Evolutionary conservation across 768 basidiomycete species (phyloP).

Genomic region (Leccinum barrowsii): DNA sequence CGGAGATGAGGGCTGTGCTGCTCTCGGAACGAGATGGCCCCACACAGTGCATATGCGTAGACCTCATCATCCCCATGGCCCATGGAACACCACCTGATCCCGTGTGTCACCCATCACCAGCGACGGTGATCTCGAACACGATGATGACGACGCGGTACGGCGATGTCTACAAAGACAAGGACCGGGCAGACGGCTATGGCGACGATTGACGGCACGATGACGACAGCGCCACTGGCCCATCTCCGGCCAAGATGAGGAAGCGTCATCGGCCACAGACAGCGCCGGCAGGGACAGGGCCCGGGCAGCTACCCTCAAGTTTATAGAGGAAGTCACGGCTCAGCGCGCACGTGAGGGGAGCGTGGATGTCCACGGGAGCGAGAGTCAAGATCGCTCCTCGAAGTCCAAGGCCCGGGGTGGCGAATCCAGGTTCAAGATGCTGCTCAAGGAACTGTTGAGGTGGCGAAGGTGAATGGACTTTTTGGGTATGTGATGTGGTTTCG

Average conservation of each 20-base stretch:
- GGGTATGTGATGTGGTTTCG: slow-evolving; percentile 4
- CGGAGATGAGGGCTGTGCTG: background rate
- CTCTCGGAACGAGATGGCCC: slow-evolving; percentile 6
- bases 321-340: slow-evolving; percentile 5
- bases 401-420: background rate
- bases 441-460: slow-evolving; percentile 20
- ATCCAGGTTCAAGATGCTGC: slow-evolving; percentile 15
- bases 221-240: background rate
- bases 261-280: slow-evolving; percentile 26
- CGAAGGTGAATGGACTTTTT: background rate
- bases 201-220: background rate
- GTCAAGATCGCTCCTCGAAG: background rate
- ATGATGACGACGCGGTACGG: background rate
- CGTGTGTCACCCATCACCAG: background rate
- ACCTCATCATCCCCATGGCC: background rate
- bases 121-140: slow-evolving; percentile 17
- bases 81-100: background rate
- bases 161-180: background rate
- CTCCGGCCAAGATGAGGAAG: slow-evolving; percentile 6
- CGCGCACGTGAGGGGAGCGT: slow-evolving; percentile 1
- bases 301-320: slow-evolving; percentile 11
- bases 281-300: slow-evolving; percentile 7
- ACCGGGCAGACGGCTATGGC: background rate
- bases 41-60: slow-evolving; percentile 17
- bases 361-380: background rate